phyloP scores from a whole-genome alignment of 257 asterid genomes.

The Solanum bulbocastanum region DNA sequence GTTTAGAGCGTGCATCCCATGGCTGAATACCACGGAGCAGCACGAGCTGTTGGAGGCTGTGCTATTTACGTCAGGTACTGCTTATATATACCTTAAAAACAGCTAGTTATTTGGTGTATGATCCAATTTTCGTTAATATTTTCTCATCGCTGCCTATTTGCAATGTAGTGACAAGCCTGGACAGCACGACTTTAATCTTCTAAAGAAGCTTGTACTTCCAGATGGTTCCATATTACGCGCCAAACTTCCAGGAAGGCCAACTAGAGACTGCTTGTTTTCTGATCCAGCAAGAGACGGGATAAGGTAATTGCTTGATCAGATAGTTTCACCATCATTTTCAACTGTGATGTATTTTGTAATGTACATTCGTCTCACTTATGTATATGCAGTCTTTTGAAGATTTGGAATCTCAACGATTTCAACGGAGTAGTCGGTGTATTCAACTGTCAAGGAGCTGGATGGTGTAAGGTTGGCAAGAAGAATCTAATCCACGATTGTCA shows the following conservation, averaged over 20 bases:
- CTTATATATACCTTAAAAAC: background rate
- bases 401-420: conserved; percentile 72
- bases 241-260: conserved; percentile 86
- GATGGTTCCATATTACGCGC: conserved; percentile 83
- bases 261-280: conserved; percentile 81
- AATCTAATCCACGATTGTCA: conserved; percentile 67
- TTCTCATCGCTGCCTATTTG: background rate
- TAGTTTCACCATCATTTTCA: background rate
- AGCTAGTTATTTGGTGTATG: background rate
- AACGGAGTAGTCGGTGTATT: conserved; percentile 66
- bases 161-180: conserved; percentile 82
- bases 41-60: conserved; percentile 92
- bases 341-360: background rate
- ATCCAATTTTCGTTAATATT: background rate
- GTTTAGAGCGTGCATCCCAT: conserved; percentile 73
- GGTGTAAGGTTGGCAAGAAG: conserved; percentile 59
- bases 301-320: conserved; percentile 21
- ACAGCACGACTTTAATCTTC: conserved; percentile 67
- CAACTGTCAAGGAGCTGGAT: conserved; percentile 86
- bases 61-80: conserved; percentile 78
- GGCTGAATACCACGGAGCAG: conserved; percentile 95
- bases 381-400: conserved; percentile 55
- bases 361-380: background rate
- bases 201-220: conserved; percentile 76
- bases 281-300: conserved; percentile 94